Evolutionary conservation across 345 rosid species (phyloP).

Genomic region (Citrus sinensis): DVS_A1.0 CM039165.1:35162001-35162500

Average conservation of each 20-base stretch:
- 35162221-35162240: background rate
- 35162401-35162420: background rate
- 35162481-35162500: background rate
- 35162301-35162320: conserved; percentile 72
- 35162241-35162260: no score
- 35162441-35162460: background rate
- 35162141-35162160: conserved; percentile 85
- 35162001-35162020: no score
- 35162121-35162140: conserved; percentile 84
- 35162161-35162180: conserved; percentile 57
- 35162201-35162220: background rate
- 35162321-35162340: conserved; percentile 91
- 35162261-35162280: background rate
- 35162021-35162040: no score
- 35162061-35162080: no score
- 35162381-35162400: conserved; percentile 77
- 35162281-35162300: background rate
- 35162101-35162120: conserved; percentile 86
- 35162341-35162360: conserved; percentile 78
- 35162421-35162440: background rate
- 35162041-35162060: no score
- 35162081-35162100: background rate
- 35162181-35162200: conserved; percentile 85
- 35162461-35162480: background rate
- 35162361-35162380: conserved; percentile 77